Base-by-base conservation (phyloP, 768 basidiomycete genomes). In the Phylloporus sp. region DNA sequence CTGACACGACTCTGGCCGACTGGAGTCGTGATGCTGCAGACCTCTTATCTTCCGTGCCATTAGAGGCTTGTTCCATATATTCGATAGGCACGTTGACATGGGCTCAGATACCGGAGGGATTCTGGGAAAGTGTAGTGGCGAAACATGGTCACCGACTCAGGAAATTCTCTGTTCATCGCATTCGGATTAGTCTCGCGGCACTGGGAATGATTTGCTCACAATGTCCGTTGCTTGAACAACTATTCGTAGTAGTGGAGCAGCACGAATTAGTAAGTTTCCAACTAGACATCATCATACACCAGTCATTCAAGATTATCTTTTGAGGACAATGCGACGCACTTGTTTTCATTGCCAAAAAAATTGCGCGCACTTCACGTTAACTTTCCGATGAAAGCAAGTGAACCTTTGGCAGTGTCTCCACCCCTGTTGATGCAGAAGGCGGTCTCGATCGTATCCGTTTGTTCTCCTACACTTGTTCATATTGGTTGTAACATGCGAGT, bases 401-500 rank as follows among this genome's bases (percentile, higher is more conserved):
- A 56, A 52, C 54, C 42, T 1, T 56, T 43, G 8, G 43, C 53
- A 3, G 65, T 56, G 18, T 56, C 53, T 39, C 56, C 47, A 20
- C 41, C 42, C 31, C 47, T 50, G 31, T 42, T 69, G 54, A 62
- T 60, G 60, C 55, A 64, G 12, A 72, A 74, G 24, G 79, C 76
- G 9, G 55, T 78, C 36, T 62, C 63, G 6, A 72, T 90, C 23
- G 74, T 77, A 13, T 70, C 68, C 4, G 68, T 71, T 20, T 86
- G 85, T 61, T 72, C 74, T 29, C 60, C 78, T 9, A 77, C 74
- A 4, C 68, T 90, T 35, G 64, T 65, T 20, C 81, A 84, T 51
- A 78, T 91, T 55, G 88, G 89, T 5, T 83, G 81, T 57, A 84
- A 83, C 60, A 80, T 82, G 0, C 73, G 72, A 32, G 86, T 87